These are phyloP conservation scores for Pseudozyma thailandica DNA, from an alignment of 1,284 basidiomycete genomes.

Conservation along the genomic window DNA sequence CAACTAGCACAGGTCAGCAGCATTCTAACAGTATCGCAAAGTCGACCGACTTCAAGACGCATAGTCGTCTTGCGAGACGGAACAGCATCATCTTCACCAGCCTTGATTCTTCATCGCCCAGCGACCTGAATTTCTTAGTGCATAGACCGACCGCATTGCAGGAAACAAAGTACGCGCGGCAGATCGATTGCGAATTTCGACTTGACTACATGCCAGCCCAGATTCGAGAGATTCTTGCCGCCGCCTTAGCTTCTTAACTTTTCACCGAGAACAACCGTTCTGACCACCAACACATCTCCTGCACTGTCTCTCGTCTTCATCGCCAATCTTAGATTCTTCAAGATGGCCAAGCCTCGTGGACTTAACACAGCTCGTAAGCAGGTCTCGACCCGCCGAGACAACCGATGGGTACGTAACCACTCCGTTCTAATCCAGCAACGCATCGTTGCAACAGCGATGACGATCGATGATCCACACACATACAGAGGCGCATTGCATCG, in stretches of 20 bases:
- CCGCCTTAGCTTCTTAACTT: slow-evolving; percentile 5
- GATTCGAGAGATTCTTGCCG: slow-evolving; percentile 4
- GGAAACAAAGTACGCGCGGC: neutral
- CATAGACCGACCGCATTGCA: too few relatives aligned
- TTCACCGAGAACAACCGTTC: slow-evolving; percentile 2
- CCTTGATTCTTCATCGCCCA: too few relatives aligned
- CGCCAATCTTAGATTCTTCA: slow-evolving; percentile 43
- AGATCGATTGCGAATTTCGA: neutral
- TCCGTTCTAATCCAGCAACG: neutral
- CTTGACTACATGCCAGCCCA: neutral
- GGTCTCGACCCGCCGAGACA: slow-evolving; percentile 89
- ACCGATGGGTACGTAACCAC: slow-evolving; percentile 79
- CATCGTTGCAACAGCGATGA: neutral
- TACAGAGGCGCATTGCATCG: too few relatives aligned
- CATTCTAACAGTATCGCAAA: too few relatives aligned
- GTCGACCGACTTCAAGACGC: too few relatives aligned
- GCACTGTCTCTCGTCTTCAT: neutral
- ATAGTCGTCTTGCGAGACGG: too few relatives aligned
- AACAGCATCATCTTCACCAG: too few relatives aligned
- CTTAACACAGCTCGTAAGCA: slow-evolving; percentile 99
- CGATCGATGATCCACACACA: too few relatives aligned
- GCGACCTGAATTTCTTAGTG: too few relatives aligned
- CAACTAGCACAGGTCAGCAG: too few relatives aligned
- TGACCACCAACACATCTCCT: slow-evolving; percentile 21
- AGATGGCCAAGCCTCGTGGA: slow-evolving; percentile 84